phyloP scores from a whole-genome alignment of 176 grass and related monocot genomes.

The Triticum timopheevii region DNA sequence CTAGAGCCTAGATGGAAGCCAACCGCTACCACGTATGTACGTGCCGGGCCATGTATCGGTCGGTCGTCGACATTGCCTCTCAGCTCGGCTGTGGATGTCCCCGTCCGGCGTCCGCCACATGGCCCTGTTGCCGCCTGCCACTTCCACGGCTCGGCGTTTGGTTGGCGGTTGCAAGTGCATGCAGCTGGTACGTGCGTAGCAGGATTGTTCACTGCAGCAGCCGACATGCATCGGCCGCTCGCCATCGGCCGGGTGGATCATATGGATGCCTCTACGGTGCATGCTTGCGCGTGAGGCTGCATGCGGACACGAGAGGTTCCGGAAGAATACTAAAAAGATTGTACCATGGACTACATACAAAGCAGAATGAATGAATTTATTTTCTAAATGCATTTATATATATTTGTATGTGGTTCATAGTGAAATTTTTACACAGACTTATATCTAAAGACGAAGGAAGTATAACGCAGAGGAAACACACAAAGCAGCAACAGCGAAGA shows the following conservation, averaged over 20 bases:
- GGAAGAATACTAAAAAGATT: neutral
- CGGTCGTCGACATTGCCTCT: neutral
- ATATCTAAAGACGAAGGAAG: too few relatives aligned
- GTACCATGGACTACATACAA: too few relatives aligned
- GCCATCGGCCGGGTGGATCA: neutral
- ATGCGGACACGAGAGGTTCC: neutral
- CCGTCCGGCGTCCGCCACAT: neutral
- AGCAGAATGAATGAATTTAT: too few relatives aligned
- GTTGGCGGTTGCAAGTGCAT: neutral
- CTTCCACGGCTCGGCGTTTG: neutral
- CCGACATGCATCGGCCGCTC: neutral
- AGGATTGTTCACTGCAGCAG: too few relatives aligned
- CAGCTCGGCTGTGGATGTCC: neutral
- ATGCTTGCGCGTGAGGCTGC: neutral
- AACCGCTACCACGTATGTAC: too few relatives aligned
- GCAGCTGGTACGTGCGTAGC: neutral
- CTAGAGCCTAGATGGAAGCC: too few relatives aligned
- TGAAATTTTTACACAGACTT: too few relatives aligned
- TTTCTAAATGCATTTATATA: too few relatives aligned
- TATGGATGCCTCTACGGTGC: neutral
- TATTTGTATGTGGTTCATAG: too few relatives aligned
- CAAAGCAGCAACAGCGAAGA: neutral
- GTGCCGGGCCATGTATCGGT: neutral
- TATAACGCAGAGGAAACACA: neutral
- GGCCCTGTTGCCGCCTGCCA: neutral